phyloP scores from a whole-genome alignment of 2,329 filamentous ascomycete species.

The Arthrobotrys musiformis region DNA sequence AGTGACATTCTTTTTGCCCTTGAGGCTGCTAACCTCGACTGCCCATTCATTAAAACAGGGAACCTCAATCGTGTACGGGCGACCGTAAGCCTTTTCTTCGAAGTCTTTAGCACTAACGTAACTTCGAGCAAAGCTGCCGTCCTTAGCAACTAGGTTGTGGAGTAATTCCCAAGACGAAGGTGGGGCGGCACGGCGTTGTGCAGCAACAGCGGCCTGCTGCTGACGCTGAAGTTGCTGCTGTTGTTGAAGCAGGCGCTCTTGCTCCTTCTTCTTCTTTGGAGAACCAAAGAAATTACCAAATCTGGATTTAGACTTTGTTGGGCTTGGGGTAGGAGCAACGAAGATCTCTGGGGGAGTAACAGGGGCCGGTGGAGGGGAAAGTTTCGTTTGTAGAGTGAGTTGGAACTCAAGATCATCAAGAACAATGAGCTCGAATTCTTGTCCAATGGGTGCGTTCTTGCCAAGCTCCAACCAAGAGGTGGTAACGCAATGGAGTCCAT shows the following conservation, averaged over 20 bases:
- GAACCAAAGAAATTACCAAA: conserved; percentile 94
- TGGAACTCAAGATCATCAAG: conserved; percentile 99
- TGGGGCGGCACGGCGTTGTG: conserved; percentile 71
- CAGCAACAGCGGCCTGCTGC: conserved; percentile 68
- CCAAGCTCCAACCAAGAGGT: conserved; percentile 94
- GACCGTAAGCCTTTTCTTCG: conserved; percentile 85
- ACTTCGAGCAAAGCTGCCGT: conserved; percentile 92
- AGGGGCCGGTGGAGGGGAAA: conserved; percentile 78
- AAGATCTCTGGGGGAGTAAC: conserved; percentile 59
- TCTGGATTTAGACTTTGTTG: conserved; percentile 75
- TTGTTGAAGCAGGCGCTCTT: conserved; percentile 88
- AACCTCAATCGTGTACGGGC: conserved; percentile 86
- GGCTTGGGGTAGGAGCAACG: conserved; percentile 66
- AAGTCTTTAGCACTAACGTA: conserved; percentile 96
- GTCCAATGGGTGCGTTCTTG: conserved; percentile 84
- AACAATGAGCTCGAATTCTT: conserved; percentile 70
- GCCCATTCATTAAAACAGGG: conserved; percentile 99
- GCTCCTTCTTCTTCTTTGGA: conserved; percentile 95
- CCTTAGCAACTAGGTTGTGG: conserved; percentile 84
- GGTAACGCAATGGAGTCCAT: conserved; percentile 96
- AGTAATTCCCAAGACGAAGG: conserved; percentile 86
- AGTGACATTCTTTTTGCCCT: conserved; percentile 85
- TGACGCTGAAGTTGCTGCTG: conserved; percentile 73
- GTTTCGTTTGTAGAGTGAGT: conserved; percentile 92
- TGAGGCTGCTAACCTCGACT: conserved; percentile 87